A percentile compares a stretch with the other conserved stretches of the same genome.
Evolutionary conservation across 352 stramenopile genomes (phyloP).

Genomic region (Phytophthora rubi): DNA sequence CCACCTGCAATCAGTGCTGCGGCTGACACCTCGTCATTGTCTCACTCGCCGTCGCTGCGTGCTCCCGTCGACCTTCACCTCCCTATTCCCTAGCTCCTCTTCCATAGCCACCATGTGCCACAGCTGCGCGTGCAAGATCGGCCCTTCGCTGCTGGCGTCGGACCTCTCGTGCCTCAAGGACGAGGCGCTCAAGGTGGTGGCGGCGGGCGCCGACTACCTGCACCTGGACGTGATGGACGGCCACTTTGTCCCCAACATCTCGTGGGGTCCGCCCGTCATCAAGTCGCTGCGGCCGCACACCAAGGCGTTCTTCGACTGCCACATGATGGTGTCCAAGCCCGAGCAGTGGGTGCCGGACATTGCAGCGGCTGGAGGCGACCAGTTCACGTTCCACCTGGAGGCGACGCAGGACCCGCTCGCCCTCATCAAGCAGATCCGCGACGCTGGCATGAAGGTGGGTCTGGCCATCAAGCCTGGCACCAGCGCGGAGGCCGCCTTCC

Average conservation of each 20-base stretch:
- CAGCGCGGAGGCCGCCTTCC: slow-evolving; percentile 85
- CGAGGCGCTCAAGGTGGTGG: slow-evolving; percentile 91
- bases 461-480: slow-evolving; percentile 96
- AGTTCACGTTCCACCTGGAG: slow-evolving; percentile 98
- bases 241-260: slow-evolving; percentile 98
- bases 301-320: slow-evolving; percentile 95
- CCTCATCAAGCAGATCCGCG: slow-evolving; percentile 87
- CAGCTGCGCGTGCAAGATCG: slow-evolving; percentile 88
- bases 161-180: slow-evolving; percentile 94
- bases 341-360: slow-evolving; percentile 97
- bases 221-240: slow-evolving; percentile 99
- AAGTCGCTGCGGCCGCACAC: slow-evolving; percentile 91
- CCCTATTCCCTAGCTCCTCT: not conserved
- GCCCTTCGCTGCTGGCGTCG: slow-evolving; percentile 93
- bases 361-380: slow-evolving; percentile 92
- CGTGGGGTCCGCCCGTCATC: slow-evolving; percentile 95
- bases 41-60: slow-evolving; percentile 8
- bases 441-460: slow-evolving; percentile 94
- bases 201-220: slow-evolving; percentile 93
- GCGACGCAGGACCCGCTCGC: slow-evolving; percentile 70
- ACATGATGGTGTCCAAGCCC: slow-evolving; percentile 98
- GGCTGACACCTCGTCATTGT: slow-evolving; percentile 6
- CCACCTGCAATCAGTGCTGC: slow-evolving; percentile 17
- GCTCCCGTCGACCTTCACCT: not conserved
- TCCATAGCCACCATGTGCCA: slow-evolving; percentile 68